Percentiles rank a stretch among this genome's conserved stretches.
Evolutionary conservation across 176 grass and related monocot species (phyloP).

Genomic region (Saccharum officinarum): DNA sequence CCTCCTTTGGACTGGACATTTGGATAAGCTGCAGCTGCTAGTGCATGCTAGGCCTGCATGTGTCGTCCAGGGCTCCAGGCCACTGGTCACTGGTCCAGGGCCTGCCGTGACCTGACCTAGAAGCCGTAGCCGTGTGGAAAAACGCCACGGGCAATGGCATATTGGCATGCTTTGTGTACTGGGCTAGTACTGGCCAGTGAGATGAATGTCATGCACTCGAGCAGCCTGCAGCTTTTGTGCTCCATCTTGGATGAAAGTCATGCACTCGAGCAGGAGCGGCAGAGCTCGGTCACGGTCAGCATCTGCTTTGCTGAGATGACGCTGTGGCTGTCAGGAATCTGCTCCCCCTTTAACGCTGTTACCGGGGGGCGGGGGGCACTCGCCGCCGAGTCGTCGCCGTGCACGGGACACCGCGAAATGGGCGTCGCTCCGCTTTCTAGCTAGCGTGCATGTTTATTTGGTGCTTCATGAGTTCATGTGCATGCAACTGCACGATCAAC

Average conservation of each 20-base stretch:
- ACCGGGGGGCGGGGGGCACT: no score
- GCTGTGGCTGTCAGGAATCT: no score
- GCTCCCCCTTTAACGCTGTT: no score
- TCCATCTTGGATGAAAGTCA: background rate
- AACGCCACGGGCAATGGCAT: background rate
- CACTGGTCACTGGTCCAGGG: no score
- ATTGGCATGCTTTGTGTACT: background rate
- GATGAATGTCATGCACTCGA: background rate
- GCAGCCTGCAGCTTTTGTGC: background rate
- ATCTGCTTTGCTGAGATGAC: no score
- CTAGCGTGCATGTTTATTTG: conserved; percentile 15
- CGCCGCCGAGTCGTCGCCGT: no score
- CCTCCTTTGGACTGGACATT: conserved; percentile 24
- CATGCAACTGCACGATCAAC: background rate
- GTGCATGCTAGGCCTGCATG: background rate
- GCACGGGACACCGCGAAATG: no score
- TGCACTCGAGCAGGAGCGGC: no score
- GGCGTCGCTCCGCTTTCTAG: background rate
- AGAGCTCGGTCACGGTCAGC: no score
- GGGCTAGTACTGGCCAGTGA: background rate
- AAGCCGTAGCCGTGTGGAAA: no score
- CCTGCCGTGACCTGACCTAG: no score
- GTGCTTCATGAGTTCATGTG: conserved; percentile 6
- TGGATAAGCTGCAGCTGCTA: conserved; percentile 31
- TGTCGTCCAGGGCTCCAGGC: background rate